Evolutionary conservation across 208 protist species (phyloP), one percentile per base, ranked within the genome.

Genomic region (Trypanosoma melophagium): DNA sequence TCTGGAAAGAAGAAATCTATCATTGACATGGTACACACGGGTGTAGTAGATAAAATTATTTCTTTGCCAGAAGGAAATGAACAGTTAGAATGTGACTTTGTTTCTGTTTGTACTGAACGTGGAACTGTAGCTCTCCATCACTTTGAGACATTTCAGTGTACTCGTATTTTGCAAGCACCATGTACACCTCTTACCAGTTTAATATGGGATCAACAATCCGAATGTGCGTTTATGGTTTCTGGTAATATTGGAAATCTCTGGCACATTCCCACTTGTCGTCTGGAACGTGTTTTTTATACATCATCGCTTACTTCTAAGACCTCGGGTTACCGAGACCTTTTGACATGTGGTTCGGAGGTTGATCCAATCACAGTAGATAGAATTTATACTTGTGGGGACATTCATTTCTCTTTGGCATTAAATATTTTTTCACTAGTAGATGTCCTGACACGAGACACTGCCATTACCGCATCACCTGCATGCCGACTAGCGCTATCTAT

Each of bases 251-350:
- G 81, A n/a, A 92, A 90, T 60, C 51, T 94, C 49, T 94, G 89
- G 89, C 86, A 94, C 71, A 53, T 92, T 10, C 86, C 81, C 2
- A 94, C 86, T 9, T 87, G 86, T 72, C 67, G 74, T n/a, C 74
- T 94, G n/a, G 84, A 92, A 66, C 79, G 81, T 16, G 74, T 76
- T 13, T 57, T 73, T 63, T 31, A 71, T 25, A 16, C 31, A 41
- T 21, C 31, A 22, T 63, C 47, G 19, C 14, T 42, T 3, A 59
- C 38, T 25, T 50, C 59, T 54, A 17, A 61, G 21, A 31, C 2
- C 5, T 22, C 28, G 16, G 22, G 41, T 7, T 21, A 25, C 16
- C 25, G 19, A n/a, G 47, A 77, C 47, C 22, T 77, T 17, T 42
- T 77, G 60, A 13, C 47, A 14, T 64, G 21, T 50, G 49, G 35